Percentiles rank a stretch among this genome's conserved stretches.
Evolutionary conservation across 2,329 filamentous ascomycete genomes (phyloP).

Genomic region (Exophiala sideris): DNA sequence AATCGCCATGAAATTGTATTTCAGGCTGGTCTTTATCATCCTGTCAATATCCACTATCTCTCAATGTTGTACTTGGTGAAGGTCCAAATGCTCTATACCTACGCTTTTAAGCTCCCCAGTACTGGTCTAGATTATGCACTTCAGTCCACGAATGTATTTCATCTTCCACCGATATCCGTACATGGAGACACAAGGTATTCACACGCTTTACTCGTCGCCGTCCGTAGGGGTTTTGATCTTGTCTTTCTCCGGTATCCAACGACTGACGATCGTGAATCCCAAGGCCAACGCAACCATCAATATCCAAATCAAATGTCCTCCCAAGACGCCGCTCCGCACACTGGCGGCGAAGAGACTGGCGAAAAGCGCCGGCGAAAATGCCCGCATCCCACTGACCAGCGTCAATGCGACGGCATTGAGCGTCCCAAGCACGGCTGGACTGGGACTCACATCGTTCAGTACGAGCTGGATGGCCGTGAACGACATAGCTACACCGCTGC

Average conservation of each 20-base stretch:
- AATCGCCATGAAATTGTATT: neutral
- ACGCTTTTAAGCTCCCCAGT: too few relatives aligned
- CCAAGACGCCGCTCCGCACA: conserved; percentile 57
- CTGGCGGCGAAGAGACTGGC: conserved; percentile 67
- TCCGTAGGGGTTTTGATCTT: neutral
- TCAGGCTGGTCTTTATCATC: neutral
- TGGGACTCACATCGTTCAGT: conserved; percentile 70
- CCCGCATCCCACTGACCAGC: conserved; percentile 57
- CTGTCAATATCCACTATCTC: neutral
- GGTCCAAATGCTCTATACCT: too few relatives aligned
- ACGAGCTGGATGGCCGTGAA: conserved; percentile 69
- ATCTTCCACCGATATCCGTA: too few relatives aligned
- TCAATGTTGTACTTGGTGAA: too few relatives aligned
- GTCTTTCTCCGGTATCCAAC: conserved; percentile 12
- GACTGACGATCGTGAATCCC: conserved; percentile 32
- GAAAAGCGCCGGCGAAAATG: conserved; percentile 64
- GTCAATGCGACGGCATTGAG: conserved; percentile 69
- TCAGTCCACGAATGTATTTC: too few relatives aligned
- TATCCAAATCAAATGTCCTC: conserved; percentile 66
- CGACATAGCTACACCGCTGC: conserved; percentile 63
- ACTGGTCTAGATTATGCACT: too few relatives aligned
- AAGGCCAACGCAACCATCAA: conserved; percentile 45
- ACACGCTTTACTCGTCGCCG: neutral
- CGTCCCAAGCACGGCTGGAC: conserved; percentile 61
- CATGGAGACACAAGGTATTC: too few relatives aligned